Evolutionary conservation across 129 eudicot genomes (phyloP).

Genomic region (Tanacetum coccineum): DNA sequence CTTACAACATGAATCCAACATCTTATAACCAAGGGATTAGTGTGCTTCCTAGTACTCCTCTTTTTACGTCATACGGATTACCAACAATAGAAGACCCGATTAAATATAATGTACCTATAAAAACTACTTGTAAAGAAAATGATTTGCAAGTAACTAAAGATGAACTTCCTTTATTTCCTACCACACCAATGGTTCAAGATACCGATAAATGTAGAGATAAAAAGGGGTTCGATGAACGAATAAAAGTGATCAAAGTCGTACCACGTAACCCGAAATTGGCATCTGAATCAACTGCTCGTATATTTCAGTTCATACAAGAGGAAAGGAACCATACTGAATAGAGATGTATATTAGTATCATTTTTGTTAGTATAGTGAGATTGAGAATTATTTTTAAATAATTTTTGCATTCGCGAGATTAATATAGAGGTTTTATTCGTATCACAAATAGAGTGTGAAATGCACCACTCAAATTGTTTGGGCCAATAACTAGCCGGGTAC

Average conservation of each 20-base stretch:
- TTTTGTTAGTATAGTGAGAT: slow-evolving; percentile 19
- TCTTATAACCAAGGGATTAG: slow-evolving; percentile 34
- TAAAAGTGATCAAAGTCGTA: slow-evolving; percentile 57
- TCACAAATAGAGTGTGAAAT: too few species aligned
- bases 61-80: slow-evolving; percentile 22
- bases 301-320: slow-evolving; percentile 58
- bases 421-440: neutral
- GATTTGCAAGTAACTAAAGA: slow-evolving; percentile 34
- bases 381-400: slow-evolving; percentile 17
- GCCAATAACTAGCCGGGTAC: too few species aligned
- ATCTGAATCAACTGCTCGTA: slow-evolving; percentile 64
- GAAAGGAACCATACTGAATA: slow-evolving; percentile 44
- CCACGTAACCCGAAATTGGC: slow-evolving; percentile 57
- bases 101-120: slow-evolving; percentile 17
- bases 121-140: slow-evolving; percentile 33
- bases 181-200: slow-evolving; percentile 37
- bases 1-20: slow-evolving; percentile 29
- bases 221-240: slow-evolving; percentile 24
- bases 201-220: slow-evolving; percentile 26
- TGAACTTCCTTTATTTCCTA: slow-evolving; percentile 55
- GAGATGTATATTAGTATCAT: slow-evolving; percentile 21
- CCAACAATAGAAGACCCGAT: slow-evolving; percentile 22
- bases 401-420: neutral
- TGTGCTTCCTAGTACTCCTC: slow-evolving; percentile 26
- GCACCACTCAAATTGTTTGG: too few species aligned